Base-by-base conservation (phyloP, 768 basidiomycete species). In the Gyrodon lividus region DNA sequence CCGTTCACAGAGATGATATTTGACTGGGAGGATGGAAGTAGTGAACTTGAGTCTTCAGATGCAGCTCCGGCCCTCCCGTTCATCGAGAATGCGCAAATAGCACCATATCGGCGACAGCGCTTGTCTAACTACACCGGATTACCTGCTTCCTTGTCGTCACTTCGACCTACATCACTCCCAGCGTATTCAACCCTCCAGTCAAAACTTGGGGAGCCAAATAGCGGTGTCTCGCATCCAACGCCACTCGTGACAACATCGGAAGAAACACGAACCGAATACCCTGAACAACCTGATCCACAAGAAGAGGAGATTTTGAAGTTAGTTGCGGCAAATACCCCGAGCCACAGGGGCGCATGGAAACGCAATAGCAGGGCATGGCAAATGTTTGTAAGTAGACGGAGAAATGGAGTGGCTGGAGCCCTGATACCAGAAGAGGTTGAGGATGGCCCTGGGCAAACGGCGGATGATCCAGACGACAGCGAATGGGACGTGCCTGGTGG, bases 101-200 rank as follows among this genome's bases (percentile, higher is more conserved):
- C 51, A 41, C 64, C 56, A 56, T 39, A 50, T 52, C 59, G 62
- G 54, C 70, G 64, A 33, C 40, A 56, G 5, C 68, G 71, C 33
- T 35, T 54, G 10, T 71, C 63, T 31, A 71, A 60, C 43, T 63
- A 61, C 22, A 67, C 73, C 4, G 76, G 75, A 17, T 63, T 86
- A 38, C 79, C 83, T 1, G 74, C 74, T n/a, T 80, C 83, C 1
- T 72, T 88, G 43, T 77, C 80, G 14, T 70, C 75, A 16, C 69
- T 90, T 30, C 78, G 87, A 26, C 87, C 87, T 1, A 67, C 77
- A 4, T 89, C 88, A 13, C 75, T 89, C n/a, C 88, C 88, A 1
- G 70, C 70, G 13, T 83, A 84, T 24, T 85, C 86, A n/a, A 65
- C 77, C 48, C 70, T 82, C 46, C 82, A 79, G 12, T 59, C 63